Base-by-base conservation (phyloP, 78 protist genomes). In the Chrysochromulina parva region DNA sequence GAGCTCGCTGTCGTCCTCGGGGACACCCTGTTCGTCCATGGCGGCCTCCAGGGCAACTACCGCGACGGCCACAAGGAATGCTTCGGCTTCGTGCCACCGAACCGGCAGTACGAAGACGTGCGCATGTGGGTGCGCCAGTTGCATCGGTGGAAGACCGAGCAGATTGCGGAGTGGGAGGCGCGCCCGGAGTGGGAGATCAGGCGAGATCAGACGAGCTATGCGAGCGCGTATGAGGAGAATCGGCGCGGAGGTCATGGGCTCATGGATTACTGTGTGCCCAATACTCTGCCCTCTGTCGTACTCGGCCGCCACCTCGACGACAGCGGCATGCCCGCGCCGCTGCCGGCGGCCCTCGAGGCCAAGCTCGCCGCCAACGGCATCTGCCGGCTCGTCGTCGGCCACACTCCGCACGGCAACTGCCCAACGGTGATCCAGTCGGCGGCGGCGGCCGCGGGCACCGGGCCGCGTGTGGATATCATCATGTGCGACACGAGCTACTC, bases 351-450 rank as follows among this genome's bases (percentile, higher is more conserved):
- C 26, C 66, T 66, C 50, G 58, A 14, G 9, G 16, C 2, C 3
- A 0, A 0, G 19, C 57, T 90, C 50, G 16, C 0, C 65, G 24
- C 17, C 17, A 3, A 6, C 16, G 69, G 69, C 78, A 58, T 59
- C 66, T 0, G 59, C 16, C 65, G 80, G n/a, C 69, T 90, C 80
- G 62, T 47, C 47, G 26, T 54, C 48, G 92, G 92, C n/a, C 92
- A 90, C 92, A 90, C 67, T 54, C 92, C 92, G 26, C 48, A 53
- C 69, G 88, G 89, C 87, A 67, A 76, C 82, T 28, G 55, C 38
- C 92, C 92, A 7, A n/a, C 65, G 28, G 47, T 88, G 28, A 11
- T 66, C 65, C 59, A 24, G 38, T 1, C 22, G 17, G 9, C 11
- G 11, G 84, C n/a, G n/a, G 24, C 78, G 53, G 6, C 3, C 50